phyloP scores from a whole-genome alignment of 2,329 filamentous ascomycete species.

The Endocalyx cinctus region DNA sequence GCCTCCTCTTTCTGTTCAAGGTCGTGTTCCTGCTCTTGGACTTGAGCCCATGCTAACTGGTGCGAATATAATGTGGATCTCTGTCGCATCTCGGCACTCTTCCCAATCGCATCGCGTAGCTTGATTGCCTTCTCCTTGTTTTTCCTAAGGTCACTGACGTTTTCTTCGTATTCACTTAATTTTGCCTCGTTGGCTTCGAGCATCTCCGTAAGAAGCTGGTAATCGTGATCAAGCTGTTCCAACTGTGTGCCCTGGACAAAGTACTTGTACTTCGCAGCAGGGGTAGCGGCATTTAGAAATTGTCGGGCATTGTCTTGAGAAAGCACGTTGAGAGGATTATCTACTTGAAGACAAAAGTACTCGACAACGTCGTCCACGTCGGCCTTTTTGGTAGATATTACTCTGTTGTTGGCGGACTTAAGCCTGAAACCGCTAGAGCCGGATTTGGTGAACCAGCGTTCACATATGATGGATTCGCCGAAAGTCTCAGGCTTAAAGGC shows the following conservation, averaged over 20 bases:
- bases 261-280: constrained; percentile 88
- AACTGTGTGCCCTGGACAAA: constrained; percentile 93
- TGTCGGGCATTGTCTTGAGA: constrained; percentile 93
- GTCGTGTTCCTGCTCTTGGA: constrained; percentile 66
- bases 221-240: constrained; percentile 87
- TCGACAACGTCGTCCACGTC: constrained; percentile 93
- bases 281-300: constrained; percentile 81
- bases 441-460: constrained; percentile 75
- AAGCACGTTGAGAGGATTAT: constrained; percentile 93
- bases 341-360: constrained; percentile 88
- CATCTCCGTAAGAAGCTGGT: constrained; percentile 74
- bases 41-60: constrained; percentile 83
- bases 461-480: constrained; percentile 81
- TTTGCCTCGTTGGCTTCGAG: constrained; percentile 68
- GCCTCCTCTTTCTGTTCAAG: constrained; percentile 31
- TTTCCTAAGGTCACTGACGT: constrained; percentile 56
- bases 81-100: constrained; percentile 60
- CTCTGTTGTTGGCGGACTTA: constrained; percentile 64
- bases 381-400: constrained; percentile 75
- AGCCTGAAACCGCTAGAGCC: constrained; percentile 82
- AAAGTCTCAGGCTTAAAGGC: constrained; percentile 81
- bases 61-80: constrained; percentile 55
- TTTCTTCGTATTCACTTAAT: constrained; percentile 55
- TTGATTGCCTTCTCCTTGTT: constrained; percentile 57
- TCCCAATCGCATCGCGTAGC: constrained; percentile 60